These are phyloP conservation scores for Pisolithus orientalis DNA, from an alignment of 768 basidiomycete species.

Conservation along the genomic window DNA sequence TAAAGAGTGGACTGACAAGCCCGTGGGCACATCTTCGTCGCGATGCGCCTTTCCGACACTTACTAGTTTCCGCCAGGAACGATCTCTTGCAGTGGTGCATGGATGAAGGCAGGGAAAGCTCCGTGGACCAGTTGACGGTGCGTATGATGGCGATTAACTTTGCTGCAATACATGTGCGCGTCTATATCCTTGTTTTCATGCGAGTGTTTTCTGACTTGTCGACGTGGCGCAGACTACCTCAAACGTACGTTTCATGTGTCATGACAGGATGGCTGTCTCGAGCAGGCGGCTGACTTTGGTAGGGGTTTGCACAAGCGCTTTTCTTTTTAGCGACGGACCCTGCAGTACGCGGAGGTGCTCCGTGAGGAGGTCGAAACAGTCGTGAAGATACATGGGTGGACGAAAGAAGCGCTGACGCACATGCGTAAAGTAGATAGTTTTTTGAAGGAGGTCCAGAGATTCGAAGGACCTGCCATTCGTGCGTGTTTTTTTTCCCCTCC, in stretches of 20 bases:
- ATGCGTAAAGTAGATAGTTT: conserved; percentile 38
- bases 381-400: conserved; percentile 24
- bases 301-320: conserved; percentile 31
- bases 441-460: conserved; percentile 30
- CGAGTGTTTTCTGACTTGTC: no score
- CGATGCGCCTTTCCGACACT: not conserved
- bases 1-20: conserved; percentile 23
- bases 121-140: not conserved
- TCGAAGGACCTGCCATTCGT: conserved; percentile 24
- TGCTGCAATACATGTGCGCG: conserved; percentile 13
- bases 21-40: conserved; percentile 20
- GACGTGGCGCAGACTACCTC: not conserved
- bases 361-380: conserved; percentile 33
- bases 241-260: not conserved
- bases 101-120: not conserved
- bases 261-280: no score
- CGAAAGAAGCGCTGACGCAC: conserved; percentile 19
- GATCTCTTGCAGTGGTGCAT: not conserved
- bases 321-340: conserved; percentile 31
- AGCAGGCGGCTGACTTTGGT: not conserved
- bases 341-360: conserved; percentile 27
- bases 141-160: not conserved
- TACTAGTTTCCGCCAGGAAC: not conserved
- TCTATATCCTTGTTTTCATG: not conserved
- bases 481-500: not conserved